Base-by-base conservation (phyloP, 208 protist species). In the Perkinsela sp. region DNA sequence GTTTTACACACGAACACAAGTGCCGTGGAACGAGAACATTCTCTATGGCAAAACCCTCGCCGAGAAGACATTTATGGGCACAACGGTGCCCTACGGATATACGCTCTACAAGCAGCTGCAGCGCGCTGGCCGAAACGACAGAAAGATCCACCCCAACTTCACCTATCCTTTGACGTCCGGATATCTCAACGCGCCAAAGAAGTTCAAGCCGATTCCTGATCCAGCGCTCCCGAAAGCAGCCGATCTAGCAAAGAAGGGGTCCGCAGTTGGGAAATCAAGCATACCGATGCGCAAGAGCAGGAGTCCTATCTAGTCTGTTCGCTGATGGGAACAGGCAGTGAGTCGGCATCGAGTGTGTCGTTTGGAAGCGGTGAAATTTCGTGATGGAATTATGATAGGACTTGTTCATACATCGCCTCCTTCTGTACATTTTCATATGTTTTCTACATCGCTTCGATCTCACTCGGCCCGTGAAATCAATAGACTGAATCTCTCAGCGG, bases 61-160 rank as follows among this genome's bases (percentile, higher is more conserved):
- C 69, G 86, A 92, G 71, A 86, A 76, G 74, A 89, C 83, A 22
- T 76, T 92, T 22, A 82, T 90, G 73, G 86, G 86, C 13, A 88
- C 84, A 0, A 90, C 86, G 16, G 66, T 92, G 6, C 86, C 86
- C 0, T 78, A 80, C 0, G 85, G 77, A 15, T 92, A 92, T 69
- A 78, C 84, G 28, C 89, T 92, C 84, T 83, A 90, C 76, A 92
- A 92, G 71, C 82, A 92, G 67, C 85, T 92, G 65, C 88, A 90
- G 74, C 89, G 89, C 70, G 86, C 86, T 1, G 78, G 89, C 70
- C 84, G 86, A 29, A 92, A 92, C 68, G 86, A 92, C 74, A 73
- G 86, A 28, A 92, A 92, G 72, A 70, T 92, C 13, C 80, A 83
- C 0, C 82, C 82, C 68, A 89, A 92, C 71, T 92, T 92, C 72